Conservation (phyloP, 2,329 filamentous ascomycete species). For the Ilyonectria robusta region DNA sequence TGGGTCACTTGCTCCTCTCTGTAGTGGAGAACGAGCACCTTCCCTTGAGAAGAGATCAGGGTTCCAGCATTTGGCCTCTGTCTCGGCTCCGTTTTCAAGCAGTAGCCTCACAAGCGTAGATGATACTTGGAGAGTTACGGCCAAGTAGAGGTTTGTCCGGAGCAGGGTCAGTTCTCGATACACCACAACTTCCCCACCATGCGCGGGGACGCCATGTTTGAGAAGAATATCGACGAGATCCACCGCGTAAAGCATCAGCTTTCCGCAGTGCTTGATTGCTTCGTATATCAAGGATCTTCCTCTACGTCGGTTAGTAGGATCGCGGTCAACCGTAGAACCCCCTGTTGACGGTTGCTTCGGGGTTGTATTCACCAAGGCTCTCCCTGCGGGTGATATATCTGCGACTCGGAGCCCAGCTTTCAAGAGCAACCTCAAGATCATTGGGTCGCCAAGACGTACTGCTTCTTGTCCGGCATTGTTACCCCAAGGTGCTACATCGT, state of each 20-base stretch:
- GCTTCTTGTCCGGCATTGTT: slow-evolving; percentile 13
- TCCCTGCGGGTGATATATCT: neutral
- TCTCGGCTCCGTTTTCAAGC: slow-evolving; percentile 3
- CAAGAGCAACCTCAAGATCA: slow-evolving; percentile 19
- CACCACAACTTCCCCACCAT: slow-evolving; percentile 1
- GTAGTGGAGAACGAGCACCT: neutral
- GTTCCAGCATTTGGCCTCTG: slow-evolving; percentile 14
- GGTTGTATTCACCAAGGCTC: neutral
- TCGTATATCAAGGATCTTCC: slow-evolving; percentile 16
- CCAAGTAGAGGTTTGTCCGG: slow-evolving; percentile 3
- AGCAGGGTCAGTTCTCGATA: neutral
- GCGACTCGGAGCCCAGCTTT: slow-evolving; percentile 21
- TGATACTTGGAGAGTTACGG: neutral
- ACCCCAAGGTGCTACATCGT: neutral
- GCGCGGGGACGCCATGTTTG: slow-evolving; percentile 3
- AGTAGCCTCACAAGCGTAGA: slow-evolving; percentile 1
- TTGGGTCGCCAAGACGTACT: slow-evolving; percentile 7
- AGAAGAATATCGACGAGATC: slow-evolving; percentile 7
- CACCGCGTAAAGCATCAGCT: neutral
- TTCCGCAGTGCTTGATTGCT: slow-evolving; percentile 3
- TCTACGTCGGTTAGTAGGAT: neutral
- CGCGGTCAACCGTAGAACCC: neutral
- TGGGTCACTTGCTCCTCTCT: neutral
- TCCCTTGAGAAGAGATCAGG: neutral
- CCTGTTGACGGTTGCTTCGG: neutral